phyloP scores from a whole-genome alignment of 2,329 filamentous ascomycete genomes.

The Coniella vitis region DNA sequence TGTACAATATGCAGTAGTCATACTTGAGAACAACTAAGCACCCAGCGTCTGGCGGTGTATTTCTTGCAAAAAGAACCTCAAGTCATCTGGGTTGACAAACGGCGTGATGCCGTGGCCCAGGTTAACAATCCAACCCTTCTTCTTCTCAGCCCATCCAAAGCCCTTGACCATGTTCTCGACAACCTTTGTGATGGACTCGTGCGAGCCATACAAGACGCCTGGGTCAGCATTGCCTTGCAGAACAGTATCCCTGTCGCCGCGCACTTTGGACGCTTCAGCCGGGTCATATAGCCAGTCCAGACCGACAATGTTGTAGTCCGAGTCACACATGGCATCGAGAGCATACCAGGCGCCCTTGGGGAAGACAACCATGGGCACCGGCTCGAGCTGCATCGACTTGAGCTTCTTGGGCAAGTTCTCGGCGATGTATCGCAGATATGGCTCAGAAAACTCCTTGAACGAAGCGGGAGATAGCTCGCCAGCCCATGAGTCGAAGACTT shows the following conservation, averaged over 20 bases:
- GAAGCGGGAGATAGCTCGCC: conserved; percentile 80
- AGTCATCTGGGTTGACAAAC: conserved; percentile 84
- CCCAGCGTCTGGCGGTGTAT: conserved; percentile 64
- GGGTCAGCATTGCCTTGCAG: conserved; percentile 96
- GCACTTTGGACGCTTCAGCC: conserved; percentile 72
- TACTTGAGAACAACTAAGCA: conserved; percentile 1
- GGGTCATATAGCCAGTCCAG: conserved; percentile 94
- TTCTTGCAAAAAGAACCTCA: conserved; percentile 92
- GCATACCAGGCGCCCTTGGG: conserved; percentile 97
- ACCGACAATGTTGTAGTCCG: conserved; percentile 89
- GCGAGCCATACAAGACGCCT: conserved; percentile 81
- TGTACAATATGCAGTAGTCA: conserved; percentile 1
- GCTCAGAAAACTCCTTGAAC: conserved; percentile 80
- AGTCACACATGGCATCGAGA: conserved; percentile 75
- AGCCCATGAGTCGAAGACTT: conserved; percentile 98
- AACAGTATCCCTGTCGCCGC: conserved; percentile 65
- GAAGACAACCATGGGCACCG: conserved; percentile 95
- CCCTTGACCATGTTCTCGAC: conserved; percentile 84
- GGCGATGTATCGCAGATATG: conserved; percentile 80
- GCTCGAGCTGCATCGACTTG: conserved; percentile 65
- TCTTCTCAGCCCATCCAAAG: conserved; percentile 66
- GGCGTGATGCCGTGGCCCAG: conserved; percentile 95
- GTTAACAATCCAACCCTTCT: conserved; percentile 95
- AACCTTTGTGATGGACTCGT: conserved; percentile 70
- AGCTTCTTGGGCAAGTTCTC: conserved; percentile 70